phyloP scores from a whole-genome alignment of 2,329 filamentous ascomycete species.

The Clarireedia sp. region DNA sequence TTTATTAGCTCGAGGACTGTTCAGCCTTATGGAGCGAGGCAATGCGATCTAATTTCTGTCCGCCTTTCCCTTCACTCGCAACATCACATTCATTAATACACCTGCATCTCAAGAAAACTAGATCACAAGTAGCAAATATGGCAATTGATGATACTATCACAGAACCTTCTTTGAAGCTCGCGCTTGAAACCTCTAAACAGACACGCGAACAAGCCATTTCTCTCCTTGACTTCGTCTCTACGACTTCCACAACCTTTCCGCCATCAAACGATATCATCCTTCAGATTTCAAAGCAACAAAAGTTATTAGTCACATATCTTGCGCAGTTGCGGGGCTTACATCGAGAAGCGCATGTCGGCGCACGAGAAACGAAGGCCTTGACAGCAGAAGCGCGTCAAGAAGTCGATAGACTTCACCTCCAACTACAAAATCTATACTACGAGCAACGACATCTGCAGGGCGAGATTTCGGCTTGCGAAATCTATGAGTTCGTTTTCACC shows the following conservation, averaged over 20 bases:
- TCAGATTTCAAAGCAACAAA: constrained; percentile 67
- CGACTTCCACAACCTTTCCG: constrained; percentile 36
- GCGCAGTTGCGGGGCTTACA: constrained; percentile 76
- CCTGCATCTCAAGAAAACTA: too few species aligned
- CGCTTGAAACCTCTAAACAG: constrained; percentile 64
- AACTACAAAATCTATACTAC: constrained; percentile 93
- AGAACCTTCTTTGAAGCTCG: constrained; percentile 56
- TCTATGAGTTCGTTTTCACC: constrained; percentile 67
- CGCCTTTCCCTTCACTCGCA: background rate
- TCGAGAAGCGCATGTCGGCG: constrained; percentile 69
- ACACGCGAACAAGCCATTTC: constrained; percentile 64
- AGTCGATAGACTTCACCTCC: constrained; percentile 83
- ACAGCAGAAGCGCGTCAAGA: constrained; percentile 85
- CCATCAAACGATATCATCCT: constrained; percentile 43
- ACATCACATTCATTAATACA: background rate
- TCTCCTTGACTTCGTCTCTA: constrained; percentile 56
- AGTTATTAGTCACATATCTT: constrained; percentile 69
- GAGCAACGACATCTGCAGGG: constrained; percentile 85
- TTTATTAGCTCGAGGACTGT: background rate
- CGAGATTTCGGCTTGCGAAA: constrained; percentile 85
- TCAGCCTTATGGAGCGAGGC: constrained; percentile 1
- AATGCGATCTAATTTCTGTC: background rate
- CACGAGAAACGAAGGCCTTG: constrained; percentile 75
- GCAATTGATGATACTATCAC: constrained; percentile 51
- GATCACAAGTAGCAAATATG: constrained; percentile 36